Evolutionary conservation across 2,329 filamentous ascomycete genomes (phyloP).

Genomic region (Furcasterigmium furcatum): DNA sequence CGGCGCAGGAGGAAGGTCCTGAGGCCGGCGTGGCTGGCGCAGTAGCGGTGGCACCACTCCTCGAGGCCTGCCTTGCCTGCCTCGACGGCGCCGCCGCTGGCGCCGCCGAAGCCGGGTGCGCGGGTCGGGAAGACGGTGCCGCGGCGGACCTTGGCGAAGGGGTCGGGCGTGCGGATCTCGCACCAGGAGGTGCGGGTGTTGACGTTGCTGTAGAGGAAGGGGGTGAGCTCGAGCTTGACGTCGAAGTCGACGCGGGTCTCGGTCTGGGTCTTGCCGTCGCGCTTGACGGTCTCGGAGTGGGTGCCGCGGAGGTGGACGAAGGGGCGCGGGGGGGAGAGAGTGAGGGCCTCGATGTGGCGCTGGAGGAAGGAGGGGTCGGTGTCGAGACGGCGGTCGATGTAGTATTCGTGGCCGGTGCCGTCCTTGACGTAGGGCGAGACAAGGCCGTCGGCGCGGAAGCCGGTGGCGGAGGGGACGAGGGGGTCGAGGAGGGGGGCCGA

Average conservation of each 20-base stretch:
- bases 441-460: constrained; percentile 8
- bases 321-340: constrained; percentile 48
- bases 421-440: constrained; percentile 26
- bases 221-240: constrained; percentile 55
- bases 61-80: constrained; percentile 8
- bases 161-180: constrained; percentile 47
- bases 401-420: constrained; percentile 32
- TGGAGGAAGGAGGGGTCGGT: constrained; percentile 39
- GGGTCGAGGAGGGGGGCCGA: background rate
- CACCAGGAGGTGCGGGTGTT: constrained; percentile 34
- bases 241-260: constrained; percentile 55
- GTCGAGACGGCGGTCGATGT: constrained; percentile 43
- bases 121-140: constrained; percentile 56
- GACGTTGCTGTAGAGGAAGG: constrained; percentile 49
- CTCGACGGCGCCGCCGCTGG: constrained; percentile 4
- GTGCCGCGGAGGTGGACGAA: constrained; percentile 50
- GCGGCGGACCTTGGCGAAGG: constrained; percentile 60
- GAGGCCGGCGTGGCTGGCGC: constrained; percentile 52
- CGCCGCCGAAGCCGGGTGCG: constrained; percentile 39
- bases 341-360: constrained; percentile 38
- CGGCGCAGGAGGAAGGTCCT: constrained; percentile 53
- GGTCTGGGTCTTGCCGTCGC: constrained; percentile 42
- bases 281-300: constrained; percentile 43
- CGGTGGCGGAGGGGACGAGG: constrained; percentile 5
- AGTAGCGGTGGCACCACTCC: constrained; percentile 69